phyloP scores from a whole-genome alignment of 768 basidiomycete species.

The Kockovaella imperatae region DNA sequence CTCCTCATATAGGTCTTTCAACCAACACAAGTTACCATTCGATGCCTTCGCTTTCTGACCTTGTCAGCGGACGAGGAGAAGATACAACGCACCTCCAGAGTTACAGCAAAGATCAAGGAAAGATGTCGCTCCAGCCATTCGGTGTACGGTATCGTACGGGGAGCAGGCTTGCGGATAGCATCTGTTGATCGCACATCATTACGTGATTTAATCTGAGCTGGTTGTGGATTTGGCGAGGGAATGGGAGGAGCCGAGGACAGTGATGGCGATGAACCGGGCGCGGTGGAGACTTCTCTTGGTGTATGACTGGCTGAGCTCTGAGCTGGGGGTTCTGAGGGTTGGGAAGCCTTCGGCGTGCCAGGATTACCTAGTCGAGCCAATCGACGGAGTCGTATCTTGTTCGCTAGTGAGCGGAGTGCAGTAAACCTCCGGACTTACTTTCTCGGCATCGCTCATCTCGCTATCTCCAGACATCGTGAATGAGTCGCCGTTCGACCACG shows the following conservation, averaged over 20 bases:
- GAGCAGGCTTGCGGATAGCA: slow-evolving; percentile 43
- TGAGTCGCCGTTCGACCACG: neutral
- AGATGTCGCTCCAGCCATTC: slow-evolving; percentile 71
- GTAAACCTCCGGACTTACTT: slow-evolving; percentile 14
- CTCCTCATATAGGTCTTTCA: slow-evolving; percentile 67
- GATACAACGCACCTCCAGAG: slow-evolving; percentile 58
- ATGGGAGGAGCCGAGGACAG: slow-evolving; percentile 7
- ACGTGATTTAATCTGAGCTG: slow-evolving; percentile 23
- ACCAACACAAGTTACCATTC: slow-evolving; percentile 68
- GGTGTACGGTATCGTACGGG: slow-evolving; percentile 47
- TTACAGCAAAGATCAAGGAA: slow-evolving; percentile 63
- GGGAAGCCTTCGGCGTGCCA: slow-evolving; percentile 47
- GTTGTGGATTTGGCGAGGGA: slow-evolving; percentile 14
- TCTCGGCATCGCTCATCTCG: slow-evolving; percentile 30
- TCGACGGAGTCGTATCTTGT: slow-evolving; percentile 64
- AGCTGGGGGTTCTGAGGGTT: slow-evolving; percentile 52
- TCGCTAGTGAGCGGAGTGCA: neutral
- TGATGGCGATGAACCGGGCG: slow-evolving; percentile 1
- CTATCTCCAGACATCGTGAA: slow-evolving; percentile 16
- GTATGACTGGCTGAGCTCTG: slow-evolving; percentile 46
- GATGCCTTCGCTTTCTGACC: slow-evolving; percentile 48
- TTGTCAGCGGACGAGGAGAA: slow-evolving; percentile 1
- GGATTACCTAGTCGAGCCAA: slow-evolving; percentile 1
- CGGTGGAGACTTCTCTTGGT: slow-evolving; percentile 18
- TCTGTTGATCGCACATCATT: slow-evolving; percentile 42